A percentile compares a stretch with the other conserved stretches of the same genome.
These are phyloP conservation scores for Immersiporthe knoxdaviesiana DNA, from an alignment of 2,329 filamentous ascomycete species.

Conservation along the genomic window DNA sequence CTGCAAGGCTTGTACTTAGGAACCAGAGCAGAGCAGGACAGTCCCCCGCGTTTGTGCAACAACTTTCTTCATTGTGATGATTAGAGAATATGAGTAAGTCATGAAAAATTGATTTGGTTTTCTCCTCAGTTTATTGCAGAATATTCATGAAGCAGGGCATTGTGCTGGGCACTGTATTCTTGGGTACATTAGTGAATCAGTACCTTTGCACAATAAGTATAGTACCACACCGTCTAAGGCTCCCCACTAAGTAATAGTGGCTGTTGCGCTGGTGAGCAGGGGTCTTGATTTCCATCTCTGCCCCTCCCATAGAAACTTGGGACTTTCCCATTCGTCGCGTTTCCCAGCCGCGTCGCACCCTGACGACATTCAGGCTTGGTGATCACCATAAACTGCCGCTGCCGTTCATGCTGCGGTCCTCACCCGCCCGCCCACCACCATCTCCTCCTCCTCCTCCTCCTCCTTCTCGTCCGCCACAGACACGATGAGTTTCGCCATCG, in stretches of 20 bases:
- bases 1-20: no score
- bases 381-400: background rate
- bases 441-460: background rate
- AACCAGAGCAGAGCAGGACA: no score
- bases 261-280: background rate
- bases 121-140: background rate
- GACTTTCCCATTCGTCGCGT: background rate
- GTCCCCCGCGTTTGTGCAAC: no score
- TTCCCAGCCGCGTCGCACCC: background rate
- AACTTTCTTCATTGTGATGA: background rate
- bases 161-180: background rate
- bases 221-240: background rate
- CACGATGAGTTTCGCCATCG: conserved; percentile 71
- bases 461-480: no score
- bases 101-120: no score
- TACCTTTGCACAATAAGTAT: background rate
- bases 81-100: background rate
- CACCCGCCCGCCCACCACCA: background rate
- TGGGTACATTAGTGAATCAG: background rate
- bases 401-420: conserved; percentile 1
- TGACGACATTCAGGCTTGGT: background rate
- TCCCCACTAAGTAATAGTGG: background rate
- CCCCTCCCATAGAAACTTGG: conserved; percentile 6
- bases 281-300: background rate
- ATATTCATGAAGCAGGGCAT: background rate